A percentile compares a stretch with the other conserved stretches of the same genome.
Conservation (phyloP, 2,329 filamentous ascomycete species). For the Rutstroemia sp. region DNA sequence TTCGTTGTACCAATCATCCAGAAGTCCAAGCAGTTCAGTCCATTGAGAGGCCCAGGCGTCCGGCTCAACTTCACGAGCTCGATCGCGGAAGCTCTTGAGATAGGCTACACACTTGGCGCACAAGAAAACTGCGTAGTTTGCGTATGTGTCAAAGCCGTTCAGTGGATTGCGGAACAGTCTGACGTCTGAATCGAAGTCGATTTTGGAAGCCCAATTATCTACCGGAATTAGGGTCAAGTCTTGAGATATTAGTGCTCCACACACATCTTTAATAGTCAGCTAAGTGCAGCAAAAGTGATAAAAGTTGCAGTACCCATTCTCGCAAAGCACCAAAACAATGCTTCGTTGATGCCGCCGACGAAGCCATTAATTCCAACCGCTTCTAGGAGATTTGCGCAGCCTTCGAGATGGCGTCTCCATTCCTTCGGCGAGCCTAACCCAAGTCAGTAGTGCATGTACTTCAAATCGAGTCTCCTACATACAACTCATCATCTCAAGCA, state of each 20-base stretch:
- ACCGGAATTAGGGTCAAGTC: constrained; percentile 43
- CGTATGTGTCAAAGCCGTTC: constrained; percentile 38
- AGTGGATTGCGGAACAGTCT: constrained; percentile 30
- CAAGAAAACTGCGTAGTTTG: constrained; percentile 43
- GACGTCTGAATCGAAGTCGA: constrained; percentile 19
- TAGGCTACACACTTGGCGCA: constrained; percentile 36
- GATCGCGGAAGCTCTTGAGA: constrained; percentile 24
- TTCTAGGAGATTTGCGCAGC: constrained; percentile 43
- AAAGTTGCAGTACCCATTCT: constrained; percentile 37
- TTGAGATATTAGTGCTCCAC: constrained; percentile 44
- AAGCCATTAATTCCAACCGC: constrained; percentile 44
- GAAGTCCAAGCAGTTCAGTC: constrained; percentile 33
- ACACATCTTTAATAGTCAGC: constrained; percentile 33
- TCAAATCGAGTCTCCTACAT: constrained; percentile 10
- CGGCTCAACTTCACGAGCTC: constrained; percentile 19
- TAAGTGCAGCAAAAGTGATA: constrained; percentile 2
- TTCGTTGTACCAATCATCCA: constrained; percentile 36
- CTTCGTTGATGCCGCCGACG: constrained; percentile 41
- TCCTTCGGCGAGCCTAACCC: constrained; percentile 33
- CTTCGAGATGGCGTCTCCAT: constrained; percentile 45
- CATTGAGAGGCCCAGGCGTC: constrained; percentile 26
- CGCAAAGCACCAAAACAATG: constrained; percentile 48
- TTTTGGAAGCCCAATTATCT: constrained; percentile 36
- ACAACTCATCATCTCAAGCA: constrained; percentile 45
- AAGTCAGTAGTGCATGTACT: neutral